A percentile compares a stretch with the other conserved stretches of the same genome.
Conservation (phyloP, 2,329 filamentous ascomycete genomes). For the Huntiella savannae region DNA sequence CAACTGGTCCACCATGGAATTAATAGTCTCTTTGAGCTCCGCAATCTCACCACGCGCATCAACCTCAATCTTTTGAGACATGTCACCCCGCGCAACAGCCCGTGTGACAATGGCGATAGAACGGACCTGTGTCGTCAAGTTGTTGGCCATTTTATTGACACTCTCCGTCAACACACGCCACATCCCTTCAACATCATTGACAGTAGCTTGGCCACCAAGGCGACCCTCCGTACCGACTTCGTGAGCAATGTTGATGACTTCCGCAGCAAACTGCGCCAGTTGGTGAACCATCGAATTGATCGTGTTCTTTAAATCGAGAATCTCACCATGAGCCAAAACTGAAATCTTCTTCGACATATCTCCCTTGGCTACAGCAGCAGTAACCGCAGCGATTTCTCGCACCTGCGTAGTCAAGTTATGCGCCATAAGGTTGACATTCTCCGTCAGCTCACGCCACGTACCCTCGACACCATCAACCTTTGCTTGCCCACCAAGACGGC, state of each 20-base stretch:
- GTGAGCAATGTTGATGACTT: conserved; percentile 65
- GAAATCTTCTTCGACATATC: conserved; percentile 74
- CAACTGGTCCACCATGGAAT: conserved; percentile 76
- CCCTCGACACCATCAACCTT: conserved; percentile 91
- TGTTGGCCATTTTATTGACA: conserved; percentile 70
- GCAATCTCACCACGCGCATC: conserved; percentile 67
- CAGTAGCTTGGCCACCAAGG: conserved; percentile 48
- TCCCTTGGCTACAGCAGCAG: conserved; percentile 64
- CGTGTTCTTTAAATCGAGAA: conserved; percentile 64
- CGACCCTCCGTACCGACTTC: conserved; percentile 23
- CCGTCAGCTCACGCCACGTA: conserved; percentile 89
- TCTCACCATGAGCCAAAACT: conserved; percentile 62
- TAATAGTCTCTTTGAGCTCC: conserved; percentile 69
- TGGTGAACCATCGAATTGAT: conserved; percentile 86
- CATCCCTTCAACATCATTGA: conserved; percentile 89
- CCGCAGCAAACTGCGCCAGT: conserved; percentile 62
- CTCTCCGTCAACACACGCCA: conserved; percentile 81
- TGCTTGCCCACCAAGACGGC: conserved; percentile 36
- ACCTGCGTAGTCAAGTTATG: conserved; percentile 70
- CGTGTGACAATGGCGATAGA: conserved; percentile 74
- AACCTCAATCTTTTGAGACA: conserved; percentile 69
- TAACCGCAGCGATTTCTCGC: conserved; percentile 69
- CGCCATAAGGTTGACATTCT: conserved; percentile 61
- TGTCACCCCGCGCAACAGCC: conserved; percentile 62
- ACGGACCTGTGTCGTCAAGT: conserved; percentile 65